A percentile compares a stretch with the other conserved stretches of the same genome.
Conservation (phyloP, 1,284 basidiomycete species). For the Ustilago sp. region DNA sequence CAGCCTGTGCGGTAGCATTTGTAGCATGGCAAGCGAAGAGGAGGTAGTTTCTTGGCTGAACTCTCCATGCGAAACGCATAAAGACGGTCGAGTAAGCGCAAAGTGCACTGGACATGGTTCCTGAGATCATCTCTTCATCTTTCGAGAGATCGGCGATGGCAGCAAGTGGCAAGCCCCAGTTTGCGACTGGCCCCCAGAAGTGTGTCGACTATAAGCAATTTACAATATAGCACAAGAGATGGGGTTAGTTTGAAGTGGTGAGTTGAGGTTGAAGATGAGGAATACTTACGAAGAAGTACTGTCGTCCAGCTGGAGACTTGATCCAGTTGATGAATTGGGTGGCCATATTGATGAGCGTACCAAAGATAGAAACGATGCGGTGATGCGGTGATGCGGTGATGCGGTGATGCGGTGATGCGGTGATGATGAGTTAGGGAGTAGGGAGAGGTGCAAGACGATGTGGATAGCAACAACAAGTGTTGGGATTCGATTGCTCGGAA, state of each 20-base stretch:
- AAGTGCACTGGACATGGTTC: slow-evolving; percentile 65
- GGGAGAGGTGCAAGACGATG: neutral
- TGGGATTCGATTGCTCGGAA: slow-evolving; percentile 3
- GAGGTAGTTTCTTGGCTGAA: slow-evolving; percentile 67
- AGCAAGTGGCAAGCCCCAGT: slow-evolving; percentile 69
- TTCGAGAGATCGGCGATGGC: slow-evolving; percentile 67
- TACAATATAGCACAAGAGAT: neutral
- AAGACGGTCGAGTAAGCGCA: slow-evolving; percentile 66
- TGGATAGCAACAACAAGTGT: slow-evolving; percentile 3
- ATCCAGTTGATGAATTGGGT: slow-evolving; percentile 65
- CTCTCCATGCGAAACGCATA: slow-evolving; percentile 68
- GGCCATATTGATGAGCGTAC: slow-evolving; percentile 40
- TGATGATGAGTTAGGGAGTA: neutral
- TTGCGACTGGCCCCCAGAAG: slow-evolving; percentile 69
- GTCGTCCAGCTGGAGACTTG: slow-evolving; percentile 64
- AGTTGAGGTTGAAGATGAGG: neutral
- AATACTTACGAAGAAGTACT: slow-evolving; percentile 67
- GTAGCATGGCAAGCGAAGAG: slow-evolving; percentile 67
- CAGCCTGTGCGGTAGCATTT: slow-evolving; percentile 64
- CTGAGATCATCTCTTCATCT: slow-evolving; percentile 67
- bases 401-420: neutral
- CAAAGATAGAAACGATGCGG: neutral
- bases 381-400: neutral
- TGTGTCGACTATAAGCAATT: slow-evolving; percentile 57
- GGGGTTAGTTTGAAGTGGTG: neutral